These are phyloP conservation scores for Solanum appendiculatum DNA, from an alignment of 257 asterid species.

Conservation along the genomic window DNA sequence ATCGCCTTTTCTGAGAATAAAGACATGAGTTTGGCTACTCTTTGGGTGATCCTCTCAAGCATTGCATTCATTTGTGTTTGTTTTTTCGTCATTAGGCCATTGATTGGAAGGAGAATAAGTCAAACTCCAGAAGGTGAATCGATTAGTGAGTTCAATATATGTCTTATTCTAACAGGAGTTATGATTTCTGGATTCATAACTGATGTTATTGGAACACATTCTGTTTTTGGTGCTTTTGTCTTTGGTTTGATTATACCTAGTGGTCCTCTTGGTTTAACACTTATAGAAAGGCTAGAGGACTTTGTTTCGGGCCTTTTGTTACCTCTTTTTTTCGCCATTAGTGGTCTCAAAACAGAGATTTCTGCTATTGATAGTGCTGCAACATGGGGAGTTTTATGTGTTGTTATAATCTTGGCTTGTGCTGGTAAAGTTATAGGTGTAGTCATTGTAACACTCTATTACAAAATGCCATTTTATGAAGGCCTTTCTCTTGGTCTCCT, in stretches of 20 bases:
- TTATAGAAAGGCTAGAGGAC: constrained; percentile 78
- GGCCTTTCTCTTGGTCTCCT: constrained; percentile 88
- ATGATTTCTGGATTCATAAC: constrained; percentile 84
- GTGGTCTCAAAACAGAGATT: constrained; percentile 76
- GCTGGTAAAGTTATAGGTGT: constrained; percentile 80
- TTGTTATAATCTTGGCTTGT: constrained; percentile 63
- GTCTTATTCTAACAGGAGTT: constrained; percentile 79
- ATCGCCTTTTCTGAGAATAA: constrained; percentile 79
- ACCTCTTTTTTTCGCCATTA: constrained; percentile 83
- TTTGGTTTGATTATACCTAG: constrained; percentile 79
- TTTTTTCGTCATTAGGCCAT: constrained; percentile 47
- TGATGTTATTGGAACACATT: constrained; percentile 88
- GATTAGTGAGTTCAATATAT: constrained; percentile 54
- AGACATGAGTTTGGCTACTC: constrained; percentile 40
- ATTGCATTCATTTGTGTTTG: constrained; percentile 41
- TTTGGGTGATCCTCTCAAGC: constrained; percentile 77
- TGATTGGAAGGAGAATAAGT: constrained; percentile 34
- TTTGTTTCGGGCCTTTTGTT: constrained; percentile 76
- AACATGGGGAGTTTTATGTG: constrained; percentile 52
- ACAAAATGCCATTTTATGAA: constrained; percentile 66
- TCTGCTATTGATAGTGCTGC: constrained; percentile 28
- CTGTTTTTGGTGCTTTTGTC: constrained; percentile 93
- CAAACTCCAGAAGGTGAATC: constrained; percentile 74
- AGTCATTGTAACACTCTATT: constrained; percentile 56
- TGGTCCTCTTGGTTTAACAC: constrained; percentile 74